A percentile compares a stretch with the other conserved stretches of the same genome.
phyloP scores from a whole-genome alignment of 305 asterid species.

The Salvia sclarea region DNA sequence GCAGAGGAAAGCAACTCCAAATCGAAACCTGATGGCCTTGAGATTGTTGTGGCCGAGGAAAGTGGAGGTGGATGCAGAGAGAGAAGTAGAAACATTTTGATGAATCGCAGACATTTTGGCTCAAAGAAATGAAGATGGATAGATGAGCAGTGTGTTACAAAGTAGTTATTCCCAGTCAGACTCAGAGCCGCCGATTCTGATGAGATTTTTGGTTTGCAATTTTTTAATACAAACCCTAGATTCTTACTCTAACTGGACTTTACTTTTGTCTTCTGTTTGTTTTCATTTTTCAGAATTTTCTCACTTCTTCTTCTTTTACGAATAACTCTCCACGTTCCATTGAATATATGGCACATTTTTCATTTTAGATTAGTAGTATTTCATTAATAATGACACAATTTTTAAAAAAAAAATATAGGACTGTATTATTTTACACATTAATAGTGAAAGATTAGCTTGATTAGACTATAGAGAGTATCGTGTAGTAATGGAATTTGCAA shows the following conservation, averaged over 20 bases:
- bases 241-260: neutral
- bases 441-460: too few relatives aligned
- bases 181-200: slow-evolving; percentile 18
- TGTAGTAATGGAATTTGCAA: too few relatives aligned
- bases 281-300: too few relatives aligned
- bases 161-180: neutral
- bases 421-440: too few relatives aligned
- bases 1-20: neutral
- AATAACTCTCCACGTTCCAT: too few relatives aligned
- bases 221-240: slow-evolving; percentile 33
- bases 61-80: slow-evolving; percentile 63
- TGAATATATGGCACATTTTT: too few relatives aligned
- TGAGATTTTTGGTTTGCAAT: neutral
- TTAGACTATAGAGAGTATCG: too few relatives aligned
- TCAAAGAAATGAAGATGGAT: neutral
- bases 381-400: too few relatives aligned
- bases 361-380: too few relatives aligned
- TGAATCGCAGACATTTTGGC: slow-evolving; percentile 62
- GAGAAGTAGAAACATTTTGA: slow-evolving; percentile 50
- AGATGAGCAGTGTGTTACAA: neutral
- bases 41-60: slow-evolving; percentile 56
- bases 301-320: too few relatives aligned
- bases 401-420: too few relatives aligned
- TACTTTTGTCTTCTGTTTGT: too few relatives aligned
- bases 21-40: slow-evolving; percentile 47